These are phyloP conservation scores for Lepidium campestre DNA, from an alignment of 441 rosid species.

Conservation along the genomic window DNA sequence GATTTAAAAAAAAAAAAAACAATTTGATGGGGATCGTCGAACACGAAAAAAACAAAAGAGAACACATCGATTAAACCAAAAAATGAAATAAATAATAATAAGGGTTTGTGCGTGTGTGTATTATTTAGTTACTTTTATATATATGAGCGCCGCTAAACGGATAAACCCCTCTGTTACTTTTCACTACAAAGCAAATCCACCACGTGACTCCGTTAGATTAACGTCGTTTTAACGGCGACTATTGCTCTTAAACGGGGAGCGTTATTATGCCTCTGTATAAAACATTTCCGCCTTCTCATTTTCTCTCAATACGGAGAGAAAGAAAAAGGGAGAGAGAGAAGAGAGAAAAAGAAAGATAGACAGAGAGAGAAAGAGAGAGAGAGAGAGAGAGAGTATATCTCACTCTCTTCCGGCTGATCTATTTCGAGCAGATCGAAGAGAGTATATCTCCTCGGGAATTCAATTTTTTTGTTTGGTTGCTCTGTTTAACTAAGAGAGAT, in stretches of 20 bases:
- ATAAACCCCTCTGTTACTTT: conserved; percentile 22
- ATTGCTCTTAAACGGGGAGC: conserved; percentile 19
- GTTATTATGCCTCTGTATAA: conserved; percentile 19
- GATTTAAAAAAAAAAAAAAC: background rate
- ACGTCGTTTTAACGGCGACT: conserved; percentile 24
- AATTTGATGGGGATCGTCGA: conserved; percentile 16
- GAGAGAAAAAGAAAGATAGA: background rate
- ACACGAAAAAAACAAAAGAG: conserved; percentile 21
- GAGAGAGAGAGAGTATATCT: background rate
- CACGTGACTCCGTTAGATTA: conserved; percentile 30
- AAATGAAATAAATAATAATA: conserved; percentile 6
- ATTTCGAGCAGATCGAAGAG: conserved; percentile 15
- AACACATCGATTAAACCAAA: conserved; percentile 19
- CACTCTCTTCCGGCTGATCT: conserved; percentile 21
- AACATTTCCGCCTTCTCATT: conserved; percentile 23
- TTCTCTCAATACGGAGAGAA: conserved; percentile 11
- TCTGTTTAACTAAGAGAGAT: conserved; percentile 7
- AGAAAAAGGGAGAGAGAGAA: background rate
- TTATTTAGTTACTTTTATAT: background rate
- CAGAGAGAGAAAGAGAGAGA: background rate
- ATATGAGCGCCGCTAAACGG: conserved; percentile 27
- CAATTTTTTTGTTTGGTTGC: conserved; percentile 4
- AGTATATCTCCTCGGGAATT: background rate
- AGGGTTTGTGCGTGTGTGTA: conserved; percentile 3
- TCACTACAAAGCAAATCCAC: conserved; percentile 19